phyloP scores from a whole-genome alignment of 148 eudicot species.

The Rhododendron ovatum region DNA sequence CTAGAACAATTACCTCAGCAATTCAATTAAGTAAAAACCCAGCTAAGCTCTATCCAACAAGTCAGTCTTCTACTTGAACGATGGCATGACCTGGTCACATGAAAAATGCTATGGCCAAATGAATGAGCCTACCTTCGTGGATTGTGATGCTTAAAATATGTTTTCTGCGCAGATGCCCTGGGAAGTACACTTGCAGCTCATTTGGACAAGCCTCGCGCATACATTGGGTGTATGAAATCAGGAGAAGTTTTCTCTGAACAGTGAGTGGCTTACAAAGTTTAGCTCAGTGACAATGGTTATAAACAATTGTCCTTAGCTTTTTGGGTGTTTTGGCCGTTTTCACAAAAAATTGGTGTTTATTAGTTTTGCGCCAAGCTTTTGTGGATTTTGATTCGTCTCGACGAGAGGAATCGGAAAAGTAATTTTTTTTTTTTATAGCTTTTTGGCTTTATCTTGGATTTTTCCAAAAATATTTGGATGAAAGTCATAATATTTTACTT shows the following conservation, averaged over 20 bases:
- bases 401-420: not conserved
- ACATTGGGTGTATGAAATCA: conserved; percentile 94
- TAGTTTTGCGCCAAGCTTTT: no score
- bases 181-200: conserved; percentile 62
- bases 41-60: not conserved
- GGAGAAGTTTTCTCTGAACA: conserved; percentile 84
- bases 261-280: conserved; percentile 41
- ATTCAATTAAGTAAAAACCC: conserved; percentile 5
- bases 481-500: not conserved
- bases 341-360: no score
- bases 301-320: not conserved
- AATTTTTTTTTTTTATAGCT: no score
- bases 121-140: not conserved
- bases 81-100: not conserved
- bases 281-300: not conserved
- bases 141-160: not conserved
- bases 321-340: no score
- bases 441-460: not conserved
- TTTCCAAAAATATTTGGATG: not conserved
- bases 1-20: not conserved
- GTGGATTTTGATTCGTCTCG: no score
- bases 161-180: conserved; percentile 54
- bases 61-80: not conserved
- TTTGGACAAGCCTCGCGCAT: conserved; percentile 61
- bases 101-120: not conserved